Conservation (phyloP, 1,284 basidiomycete genomes). For the Pterulicium gracile region DNA sequence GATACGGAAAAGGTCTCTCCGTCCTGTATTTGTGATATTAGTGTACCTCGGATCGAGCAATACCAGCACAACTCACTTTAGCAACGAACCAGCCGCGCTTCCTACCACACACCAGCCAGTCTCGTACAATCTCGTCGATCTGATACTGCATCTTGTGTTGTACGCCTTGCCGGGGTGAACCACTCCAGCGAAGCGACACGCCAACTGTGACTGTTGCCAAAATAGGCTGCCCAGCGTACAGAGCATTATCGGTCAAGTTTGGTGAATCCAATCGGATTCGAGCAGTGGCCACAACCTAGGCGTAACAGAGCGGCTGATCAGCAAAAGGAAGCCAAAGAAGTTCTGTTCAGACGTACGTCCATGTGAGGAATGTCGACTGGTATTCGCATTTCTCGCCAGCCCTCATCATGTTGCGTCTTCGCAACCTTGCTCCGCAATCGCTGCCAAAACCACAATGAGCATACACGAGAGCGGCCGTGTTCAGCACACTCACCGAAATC, state of each 20-base stretch:
- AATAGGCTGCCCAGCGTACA: constrained; percentile 76
- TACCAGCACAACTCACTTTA: constrained; percentile 28
- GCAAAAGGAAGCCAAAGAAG: constrained; percentile 4
- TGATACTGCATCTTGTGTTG: constrained; percentile 60
- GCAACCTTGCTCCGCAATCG: background rate
- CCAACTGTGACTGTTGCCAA: constrained; percentile 49
- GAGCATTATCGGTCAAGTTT: constrained; percentile 22
- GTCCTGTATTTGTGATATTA: constrained; percentile 31
- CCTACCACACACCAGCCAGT: constrained; percentile 76
- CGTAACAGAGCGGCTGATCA: constrained; percentile 4
- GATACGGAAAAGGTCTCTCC: constrained; percentile 41
- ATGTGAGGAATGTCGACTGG: constrained; percentile 77
- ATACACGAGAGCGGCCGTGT: background rate
- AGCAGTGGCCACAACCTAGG: constrained; percentile 70
- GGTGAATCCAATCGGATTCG: constrained; percentile 37
- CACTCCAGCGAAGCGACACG: constrained; percentile 69
- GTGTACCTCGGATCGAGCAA: constrained; percentile 2
- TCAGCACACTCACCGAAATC: constrained; percentile 24
- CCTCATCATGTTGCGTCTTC: constrained; percentile 15
- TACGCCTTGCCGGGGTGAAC: constrained; percentile 27
- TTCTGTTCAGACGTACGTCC: constrained; percentile 37
- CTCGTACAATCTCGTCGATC: constrained; percentile 61
- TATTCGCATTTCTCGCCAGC: constrained; percentile 64
- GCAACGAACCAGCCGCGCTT: constrained; percentile 64
- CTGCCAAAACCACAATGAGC: background rate